Evolutionary conservation across 768 basidiomycete genomes (phyloP).

Genomic region (Kwoniella mangroviensis): DNA sequence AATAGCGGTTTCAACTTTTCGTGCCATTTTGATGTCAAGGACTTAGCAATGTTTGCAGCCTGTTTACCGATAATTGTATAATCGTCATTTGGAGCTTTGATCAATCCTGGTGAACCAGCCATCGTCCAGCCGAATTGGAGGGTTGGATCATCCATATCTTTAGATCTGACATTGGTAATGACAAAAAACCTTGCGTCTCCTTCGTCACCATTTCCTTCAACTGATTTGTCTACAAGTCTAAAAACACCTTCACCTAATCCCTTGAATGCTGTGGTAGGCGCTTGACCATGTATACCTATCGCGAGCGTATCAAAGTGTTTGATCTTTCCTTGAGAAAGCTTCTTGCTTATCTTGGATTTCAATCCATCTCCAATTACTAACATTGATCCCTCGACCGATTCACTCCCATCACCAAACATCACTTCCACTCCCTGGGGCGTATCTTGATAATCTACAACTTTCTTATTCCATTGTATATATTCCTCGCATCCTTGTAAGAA

Average conservation of each 20-base stretch:
- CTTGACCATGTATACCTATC: slow-evolving; percentile 35
- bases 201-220: background rate
- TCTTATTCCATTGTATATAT: slow-evolving; percentile 17
- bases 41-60: slow-evolving; percentile 29
- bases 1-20: slow-evolving; percentile 29
- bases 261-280: slow-evolving; percentile 31
- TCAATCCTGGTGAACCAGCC: slow-evolving; percentile 27
- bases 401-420: slow-evolving; percentile 27
- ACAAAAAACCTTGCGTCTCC: background rate
- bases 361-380: slow-evolving; percentile 37
- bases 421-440: slow-evolving; percentile 20
- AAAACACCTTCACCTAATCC: slow-evolving; percentile 34
- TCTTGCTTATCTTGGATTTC: slow-evolving; percentile 28
- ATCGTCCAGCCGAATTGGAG: slow-evolving; percentile 35
- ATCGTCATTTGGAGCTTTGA: slow-evolving; percentile 36
- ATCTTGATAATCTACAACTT: slow-evolving; percentile 25
- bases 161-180: slow-evolving; percentile 13
- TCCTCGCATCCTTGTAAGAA: slow-evolving; percentile 29
- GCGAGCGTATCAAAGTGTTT: slow-evolving; percentile 37
- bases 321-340: slow-evolving; percentile 25
- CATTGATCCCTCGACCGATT: slow-evolving; percentile 30
- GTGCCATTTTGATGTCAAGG: slow-evolving; percentile 27
- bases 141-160: slow-evolving; percentile 35
- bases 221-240: background rate
- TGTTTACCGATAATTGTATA: slow-evolving; percentile 26